These are phyloP conservation scores for Phalaenopsis equestris DNA, from an alignment of 106 monocot genomes.

Conservation along the genomic window DNA sequence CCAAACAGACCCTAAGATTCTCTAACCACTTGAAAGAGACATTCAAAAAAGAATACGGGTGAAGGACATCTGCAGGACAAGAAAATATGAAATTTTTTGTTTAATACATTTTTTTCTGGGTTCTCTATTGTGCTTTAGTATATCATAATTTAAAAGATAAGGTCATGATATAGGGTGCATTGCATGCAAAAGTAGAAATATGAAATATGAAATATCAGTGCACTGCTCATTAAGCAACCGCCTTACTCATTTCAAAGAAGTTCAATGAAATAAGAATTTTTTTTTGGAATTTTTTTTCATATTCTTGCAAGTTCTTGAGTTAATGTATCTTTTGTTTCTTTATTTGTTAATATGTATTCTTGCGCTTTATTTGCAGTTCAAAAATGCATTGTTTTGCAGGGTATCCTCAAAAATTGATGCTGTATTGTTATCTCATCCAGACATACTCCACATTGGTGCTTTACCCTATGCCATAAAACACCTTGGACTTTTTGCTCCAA, in stretches of 20 bases:
- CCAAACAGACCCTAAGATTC: too few relatives aligned
- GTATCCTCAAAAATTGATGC: constrained; percentile 73
- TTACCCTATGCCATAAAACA: constrained; percentile 91
- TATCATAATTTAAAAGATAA: background rate
- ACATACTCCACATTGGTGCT: constrained; percentile 84
- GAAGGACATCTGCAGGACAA: too few relatives aligned
- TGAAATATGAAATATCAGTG: background rate
- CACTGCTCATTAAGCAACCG: background rate
- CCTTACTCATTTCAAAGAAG: background rate
- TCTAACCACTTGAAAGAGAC: too few relatives aligned
- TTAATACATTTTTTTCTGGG: background rate
- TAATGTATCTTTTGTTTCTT: background rate
- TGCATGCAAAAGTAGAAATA: background rate
- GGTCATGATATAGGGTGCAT: background rate
- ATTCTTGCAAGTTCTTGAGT: background rate
- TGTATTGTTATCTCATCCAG: constrained; percentile 83
- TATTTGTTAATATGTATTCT: background rate
- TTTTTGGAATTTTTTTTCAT: background rate
- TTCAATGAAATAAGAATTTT: background rate
- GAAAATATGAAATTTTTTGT: too few relatives aligned
- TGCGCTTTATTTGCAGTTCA: background rate
- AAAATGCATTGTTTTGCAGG: constrained; percentile 25
- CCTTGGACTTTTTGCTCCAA: constrained; percentile 79
- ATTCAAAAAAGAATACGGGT: too few relatives aligned
- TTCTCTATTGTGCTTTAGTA: background rate